Evolutionary conservation across 805 yeast genomes (phyloP).

Genomic region (Alloascoidea africana): DNA sequence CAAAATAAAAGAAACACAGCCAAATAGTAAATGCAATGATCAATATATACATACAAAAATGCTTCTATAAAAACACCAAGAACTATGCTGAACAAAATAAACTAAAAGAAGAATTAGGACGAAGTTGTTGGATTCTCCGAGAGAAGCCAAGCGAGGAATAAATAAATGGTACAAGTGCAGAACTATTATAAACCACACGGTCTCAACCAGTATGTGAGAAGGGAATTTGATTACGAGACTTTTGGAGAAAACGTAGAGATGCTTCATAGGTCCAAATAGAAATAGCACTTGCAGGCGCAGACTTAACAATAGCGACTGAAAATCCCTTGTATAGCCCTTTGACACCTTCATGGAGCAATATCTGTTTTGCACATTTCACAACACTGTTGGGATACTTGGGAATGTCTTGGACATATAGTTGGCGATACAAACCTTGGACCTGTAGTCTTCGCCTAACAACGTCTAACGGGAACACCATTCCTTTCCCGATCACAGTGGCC

Average conservation of each 20-base stretch:
- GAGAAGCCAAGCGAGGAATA: no score
- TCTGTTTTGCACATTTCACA: constrained; percentile 18
- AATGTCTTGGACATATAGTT: constrained; percentile 3
- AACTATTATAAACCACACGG: no score
- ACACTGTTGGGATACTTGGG: constrained; percentile 12
- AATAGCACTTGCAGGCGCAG: constrained; percentile 65
- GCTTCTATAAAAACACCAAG: no score
- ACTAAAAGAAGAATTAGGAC: no score
- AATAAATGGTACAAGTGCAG: no score
- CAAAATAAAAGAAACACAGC: no score
- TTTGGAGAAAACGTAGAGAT: constrained; percentile 12
- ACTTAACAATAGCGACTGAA: constrained; percentile 52
- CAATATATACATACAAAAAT: no score
- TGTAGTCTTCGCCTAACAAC: constrained; percentile 68
- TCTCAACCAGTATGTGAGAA: no score
- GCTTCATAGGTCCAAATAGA: constrained; percentile 52
- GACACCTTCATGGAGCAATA: constrained; percentile 42
- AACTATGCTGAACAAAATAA: no score
- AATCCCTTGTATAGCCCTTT: constrained; percentile 65
- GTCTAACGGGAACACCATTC: constrained; percentile 73
- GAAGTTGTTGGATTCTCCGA: no score
- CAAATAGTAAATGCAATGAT: no score
- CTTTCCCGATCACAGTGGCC: constrained; percentile 69
- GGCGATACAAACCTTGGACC: constrained; percentile 22
- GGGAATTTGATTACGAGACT: no score